Percentiles rank a stretch among this genome's conserved stretches.
Conservation (phyloP, 148 eudicot genomes). For the Rhododendron vialii region DNA sequence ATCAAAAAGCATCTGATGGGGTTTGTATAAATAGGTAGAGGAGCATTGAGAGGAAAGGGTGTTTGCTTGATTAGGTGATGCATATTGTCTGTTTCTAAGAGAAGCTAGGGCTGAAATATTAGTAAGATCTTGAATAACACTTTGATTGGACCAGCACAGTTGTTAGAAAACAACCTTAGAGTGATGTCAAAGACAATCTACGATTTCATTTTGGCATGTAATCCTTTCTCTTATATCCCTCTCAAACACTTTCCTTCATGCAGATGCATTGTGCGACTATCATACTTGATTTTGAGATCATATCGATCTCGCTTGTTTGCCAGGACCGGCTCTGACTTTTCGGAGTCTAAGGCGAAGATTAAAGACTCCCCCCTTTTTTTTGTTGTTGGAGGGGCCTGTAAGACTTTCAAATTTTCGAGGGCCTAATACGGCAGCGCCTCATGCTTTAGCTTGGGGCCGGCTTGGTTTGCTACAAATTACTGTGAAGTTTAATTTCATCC, state of each 20-base stretch:
- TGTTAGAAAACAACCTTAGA: conserved; percentile 36
- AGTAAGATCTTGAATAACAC: conserved; percentile 7
- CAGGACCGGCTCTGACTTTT: no score
- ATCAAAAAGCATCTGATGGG: not conserved
- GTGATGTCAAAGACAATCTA: conserved; percentile 39
- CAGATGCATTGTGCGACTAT: not conserved
- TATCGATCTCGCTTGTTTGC: not conserved
- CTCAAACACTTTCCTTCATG: conserved; percentile 3
- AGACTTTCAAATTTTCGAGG: no score
- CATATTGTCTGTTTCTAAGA: not conserved
- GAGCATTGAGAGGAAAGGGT: not conserved
- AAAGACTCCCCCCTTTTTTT: no score
- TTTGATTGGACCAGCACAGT: conserved; percentile 19
- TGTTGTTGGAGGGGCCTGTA: no score
- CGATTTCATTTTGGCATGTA: not conserved
- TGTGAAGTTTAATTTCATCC: not conserved
- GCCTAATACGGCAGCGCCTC: no score
- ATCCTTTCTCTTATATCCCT: not conserved
- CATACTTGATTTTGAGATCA: not conserved
- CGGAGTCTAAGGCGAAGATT: no score
- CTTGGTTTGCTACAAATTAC: not conserved
- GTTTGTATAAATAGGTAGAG: conserved; percentile 12
- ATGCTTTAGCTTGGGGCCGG: not conserved
- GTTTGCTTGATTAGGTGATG: conserved; percentile 34
- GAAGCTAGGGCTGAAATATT: not conserved